A percentile compares a stretch with the other conserved stretches of the same genome.
phyloP scores from a whole-genome alignment of 495 filamentous ascomycete species.

The Aspergillus nanangensis region DNA sequence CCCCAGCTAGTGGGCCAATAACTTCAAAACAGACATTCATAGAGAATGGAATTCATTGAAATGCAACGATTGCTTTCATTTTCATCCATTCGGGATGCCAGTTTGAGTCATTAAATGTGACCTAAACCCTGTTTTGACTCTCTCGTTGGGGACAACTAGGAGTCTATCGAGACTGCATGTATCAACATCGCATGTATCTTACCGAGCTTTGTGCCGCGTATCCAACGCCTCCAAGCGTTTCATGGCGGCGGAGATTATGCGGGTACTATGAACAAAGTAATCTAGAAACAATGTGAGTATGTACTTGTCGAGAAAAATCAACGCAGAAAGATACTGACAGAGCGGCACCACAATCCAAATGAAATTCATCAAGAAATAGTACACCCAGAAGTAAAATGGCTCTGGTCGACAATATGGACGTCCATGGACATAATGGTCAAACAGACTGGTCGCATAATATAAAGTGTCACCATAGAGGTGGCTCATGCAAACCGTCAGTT shows the following conservation, averaged over 20 bases:
- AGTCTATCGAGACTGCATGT: no score
- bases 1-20: no score
- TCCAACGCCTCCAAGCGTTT: slow-evolving; percentile 33
- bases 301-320: slow-evolving; percentile 13
- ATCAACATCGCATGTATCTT: slow-evolving; percentile 7
- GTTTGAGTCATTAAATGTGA: no score
- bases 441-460: slow-evolving; percentile 79
- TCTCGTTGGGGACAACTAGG: no score
- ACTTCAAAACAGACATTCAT: no score
- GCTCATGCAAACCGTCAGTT: slow-evolving; percentile 66
- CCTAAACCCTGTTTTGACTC: no score
- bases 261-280: slow-evolving; percentile 49
- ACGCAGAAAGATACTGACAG: slow-evolving; percentile 31
- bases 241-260: slow-evolving; percentile 43
- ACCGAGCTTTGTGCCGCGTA: slow-evolving; percentile 31
- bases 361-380: slow-evolving; percentile 81
- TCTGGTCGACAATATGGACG: slow-evolving; percentile 70
- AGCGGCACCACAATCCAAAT: slow-evolving; percentile 80
- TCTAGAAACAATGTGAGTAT: slow-evolving; percentile 29
- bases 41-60: no score
- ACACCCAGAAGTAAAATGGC: slow-evolving; percentile 79
- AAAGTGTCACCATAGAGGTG: slow-evolving; percentile 84
- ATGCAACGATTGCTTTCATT: no score
- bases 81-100: no score
- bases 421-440: slow-evolving; percentile 55